These are phyloP conservation scores for Moniliophthora roreri DNA, from an alignment of 1,284 basidiomycete species.

Conservation along the genomic window DNA sequence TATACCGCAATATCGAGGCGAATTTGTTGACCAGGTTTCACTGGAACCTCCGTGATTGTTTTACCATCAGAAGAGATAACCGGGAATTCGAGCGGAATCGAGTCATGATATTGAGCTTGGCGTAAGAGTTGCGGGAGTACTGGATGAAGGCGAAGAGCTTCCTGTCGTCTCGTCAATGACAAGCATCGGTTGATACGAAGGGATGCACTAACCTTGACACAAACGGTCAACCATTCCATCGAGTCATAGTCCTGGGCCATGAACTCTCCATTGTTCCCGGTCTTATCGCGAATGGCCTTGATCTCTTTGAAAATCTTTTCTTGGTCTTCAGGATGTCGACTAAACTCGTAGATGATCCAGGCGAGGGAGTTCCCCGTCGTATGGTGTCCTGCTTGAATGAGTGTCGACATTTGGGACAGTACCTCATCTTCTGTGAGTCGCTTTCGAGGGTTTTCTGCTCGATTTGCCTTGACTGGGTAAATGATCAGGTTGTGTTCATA, in stretches of 20 bases:
- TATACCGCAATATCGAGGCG: neutral
- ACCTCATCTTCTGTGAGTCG: slow-evolving; percentile 25
- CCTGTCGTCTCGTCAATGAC: neutral
- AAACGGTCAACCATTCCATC: slow-evolving; percentile 15
- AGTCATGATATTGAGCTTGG: neutral
- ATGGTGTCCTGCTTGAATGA: slow-evolving; percentile 23
- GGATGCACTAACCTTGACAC: slow-evolving; percentile 14
- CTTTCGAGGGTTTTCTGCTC: slow-evolving; percentile 16
- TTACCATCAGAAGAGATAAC: neutral
- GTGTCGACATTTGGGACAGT: slow-evolving; percentile 22
- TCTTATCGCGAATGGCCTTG: slow-evolving; percentile 7
- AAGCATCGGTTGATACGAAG: neutral
- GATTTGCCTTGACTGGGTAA: slow-evolving; percentile 20
- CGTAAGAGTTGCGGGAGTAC: neutral
- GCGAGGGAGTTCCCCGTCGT: slow-evolving; percentile 22
- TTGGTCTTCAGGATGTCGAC: slow-evolving; percentile 23
- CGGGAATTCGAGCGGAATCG: neutral
- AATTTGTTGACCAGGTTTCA: slow-evolving; percentile 1
- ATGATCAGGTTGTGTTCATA: neutral
- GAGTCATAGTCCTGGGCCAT: slow-evolving; percentile 12
- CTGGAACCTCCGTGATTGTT: neutral
- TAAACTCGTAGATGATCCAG: slow-evolving; percentile 27
- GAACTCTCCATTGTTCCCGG: slow-evolving; percentile 1
- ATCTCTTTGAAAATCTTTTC: slow-evolving; percentile 20
- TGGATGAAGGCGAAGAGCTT: neutral